Base-by-base conservation (phyloP, 306 rosid genomes). In the Urtica urens region DNA sequence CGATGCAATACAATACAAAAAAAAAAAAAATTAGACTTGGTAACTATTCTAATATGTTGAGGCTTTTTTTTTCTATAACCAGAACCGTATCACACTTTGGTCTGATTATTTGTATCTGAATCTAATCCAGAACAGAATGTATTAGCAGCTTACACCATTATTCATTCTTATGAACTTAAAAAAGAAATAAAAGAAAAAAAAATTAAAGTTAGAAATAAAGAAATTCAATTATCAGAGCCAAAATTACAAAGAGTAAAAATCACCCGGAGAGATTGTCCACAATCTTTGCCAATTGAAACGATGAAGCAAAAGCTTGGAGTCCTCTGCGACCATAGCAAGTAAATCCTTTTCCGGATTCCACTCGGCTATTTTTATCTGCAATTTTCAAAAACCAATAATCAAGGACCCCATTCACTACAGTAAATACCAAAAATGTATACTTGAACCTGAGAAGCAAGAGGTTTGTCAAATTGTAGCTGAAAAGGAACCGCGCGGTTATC, bases 341-440 rank as follows among this genome's bases (percentile, higher is more conserved):
- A 88, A 80, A 50, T 88, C 97, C 69, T 88, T 88, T 72, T 88
- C 97, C 0, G 95, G 97, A 57, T 88, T 88, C 97, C 97, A 88
- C 49, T 84, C 97, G n/a, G 97, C 86, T 31, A 88, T 74, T 64
- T 68, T 74, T 43, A 78, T 21, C 94, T 87, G 60, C 23, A 40
- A 64, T 62, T 51, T 18, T 25, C 53, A 18, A 23, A 45, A 49
- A 29, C 40, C 10, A 7, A 28, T 0, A 51, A 19, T 31, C 20
- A 18, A 50, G 38, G 35, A 34, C 14, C 33, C n/a, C n/a, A n/a
- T n/a, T n/a, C n/a, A n/a, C n/a, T n/a, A n/a, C n/a, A n/a, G n/a
- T n/a, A 51, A 17, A 51, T 20, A 63, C 11, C n/a, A 50, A 8
- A 19, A 15, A 30, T 30, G 34, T 34, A 53, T 23, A 18, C n/a